Evolutionary conservation across 2,329 filamentous ascomycete genomes (phyloP).

Genomic region (Fusarium robinianum): DNA sequence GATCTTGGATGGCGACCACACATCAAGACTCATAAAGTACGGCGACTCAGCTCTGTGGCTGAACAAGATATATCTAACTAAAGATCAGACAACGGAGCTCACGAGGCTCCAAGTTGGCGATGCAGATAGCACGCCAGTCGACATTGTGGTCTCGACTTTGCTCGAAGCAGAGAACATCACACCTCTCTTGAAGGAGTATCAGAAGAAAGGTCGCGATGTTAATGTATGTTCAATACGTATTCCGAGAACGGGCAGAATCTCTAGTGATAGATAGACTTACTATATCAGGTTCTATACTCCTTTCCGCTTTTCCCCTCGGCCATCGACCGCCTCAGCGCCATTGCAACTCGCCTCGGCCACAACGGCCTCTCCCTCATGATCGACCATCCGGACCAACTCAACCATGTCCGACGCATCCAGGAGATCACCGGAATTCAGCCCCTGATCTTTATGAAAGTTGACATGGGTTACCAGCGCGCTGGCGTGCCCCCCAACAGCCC

Average conservation of each 20-base stretch:
- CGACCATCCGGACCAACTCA: constrained; percentile 66
- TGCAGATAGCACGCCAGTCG: constrained; percentile 48
- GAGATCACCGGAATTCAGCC: constrained; percentile 50
- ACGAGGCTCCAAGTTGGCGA: constrained; percentile 69
- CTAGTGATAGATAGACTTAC: neutral
- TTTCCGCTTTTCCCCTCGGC: constrained; percentile 68
- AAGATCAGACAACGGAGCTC: constrained; percentile 61
- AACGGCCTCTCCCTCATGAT: constrained; percentile 65
- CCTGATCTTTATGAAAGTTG: constrained; percentile 70
- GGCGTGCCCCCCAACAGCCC: constrained; percentile 60
- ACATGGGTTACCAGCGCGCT: constrained; percentile 71
- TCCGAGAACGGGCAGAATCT: neutral
- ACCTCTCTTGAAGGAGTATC: constrained; percentile 61
- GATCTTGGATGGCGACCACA: constrained; percentile 71
- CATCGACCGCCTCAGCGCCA: constrained; percentile 59
- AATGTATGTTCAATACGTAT: too few species aligned
- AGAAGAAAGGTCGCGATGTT: constrained; percentile 54
- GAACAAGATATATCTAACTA: neutral
- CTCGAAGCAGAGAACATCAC: constrained; percentile 66
- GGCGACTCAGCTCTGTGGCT: neutral
- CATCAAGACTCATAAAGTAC: constrained; percentile 80
- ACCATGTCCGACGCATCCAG: constrained; percentile 47
- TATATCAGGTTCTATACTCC: constrained; percentile 64
- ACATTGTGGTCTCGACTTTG: constrained; percentile 72
- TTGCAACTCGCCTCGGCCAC: constrained; percentile 59